phyloP scores from a whole-genome alignment of 1,284 basidiomycete genomes.

The Sutorius eximius region DNA sequence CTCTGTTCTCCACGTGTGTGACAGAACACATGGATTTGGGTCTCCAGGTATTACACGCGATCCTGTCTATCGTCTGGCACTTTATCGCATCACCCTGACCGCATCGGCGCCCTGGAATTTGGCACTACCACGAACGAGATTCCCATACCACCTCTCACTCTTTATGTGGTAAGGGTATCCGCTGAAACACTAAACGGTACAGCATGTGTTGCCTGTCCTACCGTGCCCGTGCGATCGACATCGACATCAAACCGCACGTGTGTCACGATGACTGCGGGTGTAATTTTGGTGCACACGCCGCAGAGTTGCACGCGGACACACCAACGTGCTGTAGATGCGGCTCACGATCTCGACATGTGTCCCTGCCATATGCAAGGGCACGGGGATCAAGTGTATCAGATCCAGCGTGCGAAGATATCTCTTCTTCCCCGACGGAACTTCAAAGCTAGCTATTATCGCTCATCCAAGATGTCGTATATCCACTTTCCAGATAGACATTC shows the following conservation, averaged over 20 bases:
- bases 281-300: neutral
- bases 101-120: too few species aligned
- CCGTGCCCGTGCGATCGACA: neutral
- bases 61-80: neutral
- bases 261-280: neutral
- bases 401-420: neutral
- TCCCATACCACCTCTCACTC: neutral
- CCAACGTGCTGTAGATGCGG: neutral
- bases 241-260: neutral
- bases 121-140: neutral
- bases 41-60: too few species aligned
- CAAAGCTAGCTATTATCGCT: slow-evolving; percentile 13
- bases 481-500: neutral
- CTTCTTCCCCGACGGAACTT: slow-evolving; percentile 2
- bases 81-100: neutral
- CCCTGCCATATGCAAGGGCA: neutral
- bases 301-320: neutral
- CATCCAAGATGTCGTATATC: neutral
- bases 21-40: neutral
- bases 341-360: neutral
- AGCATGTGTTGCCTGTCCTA: neutral
- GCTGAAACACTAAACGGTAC: neutral
- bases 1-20: neutral
- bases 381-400: neutral
- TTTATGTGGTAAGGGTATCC: too few species aligned